Evolutionary conservation across 176 grass and related monocot genomes (phyloP).

Genomic region (Dactylis glomerata): DNA sequence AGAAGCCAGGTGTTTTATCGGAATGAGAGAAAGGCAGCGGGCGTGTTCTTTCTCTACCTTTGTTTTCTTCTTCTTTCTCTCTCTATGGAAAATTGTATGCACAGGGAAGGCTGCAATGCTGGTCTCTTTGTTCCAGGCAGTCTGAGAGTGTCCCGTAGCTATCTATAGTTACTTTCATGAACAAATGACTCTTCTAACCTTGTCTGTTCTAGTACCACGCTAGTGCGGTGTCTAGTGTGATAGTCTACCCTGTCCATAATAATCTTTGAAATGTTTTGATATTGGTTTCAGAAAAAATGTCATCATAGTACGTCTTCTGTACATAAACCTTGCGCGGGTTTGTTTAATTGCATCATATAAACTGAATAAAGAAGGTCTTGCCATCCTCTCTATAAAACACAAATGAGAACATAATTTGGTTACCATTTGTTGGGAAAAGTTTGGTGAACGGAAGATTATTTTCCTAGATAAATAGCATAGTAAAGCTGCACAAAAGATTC

Average conservation of each 20-base stretch:
- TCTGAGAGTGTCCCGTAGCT: constrained; percentile 21
- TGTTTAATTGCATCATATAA: background rate
- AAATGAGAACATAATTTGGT: background rate
- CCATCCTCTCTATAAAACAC: background rate
- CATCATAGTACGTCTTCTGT: background rate
- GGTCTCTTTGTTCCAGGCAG: constrained; percentile 55
- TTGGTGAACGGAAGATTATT: background rate
- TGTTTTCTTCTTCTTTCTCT: constrained; percentile 11
- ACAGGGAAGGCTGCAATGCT: constrained; percentile 47
- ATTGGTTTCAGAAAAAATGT: background rate
- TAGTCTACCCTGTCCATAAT: background rate
- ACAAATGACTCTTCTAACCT: constrained; percentile 22
- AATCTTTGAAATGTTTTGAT: background rate
- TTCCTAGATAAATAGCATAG: background rate
- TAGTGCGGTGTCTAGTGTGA: background rate
- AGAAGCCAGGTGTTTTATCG: constrained; percentile 55
- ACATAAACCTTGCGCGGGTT: background rate
- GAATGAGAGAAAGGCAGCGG: constrained; percentile 61
- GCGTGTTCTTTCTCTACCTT: constrained; percentile 13
- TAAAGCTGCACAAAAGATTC: background rate
- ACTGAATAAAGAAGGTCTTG: background rate
- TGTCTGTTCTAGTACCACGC: background rate
- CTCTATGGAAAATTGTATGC: constrained; percentile 30
- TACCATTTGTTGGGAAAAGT: background rate
- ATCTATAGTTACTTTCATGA: background rate